A percentile compares a stretch with the other conserved stretches of the same genome.
Conservation (phyloP, 2,329 filamentous ascomycete genomes). For the Cercospora berteroae region DNA sequence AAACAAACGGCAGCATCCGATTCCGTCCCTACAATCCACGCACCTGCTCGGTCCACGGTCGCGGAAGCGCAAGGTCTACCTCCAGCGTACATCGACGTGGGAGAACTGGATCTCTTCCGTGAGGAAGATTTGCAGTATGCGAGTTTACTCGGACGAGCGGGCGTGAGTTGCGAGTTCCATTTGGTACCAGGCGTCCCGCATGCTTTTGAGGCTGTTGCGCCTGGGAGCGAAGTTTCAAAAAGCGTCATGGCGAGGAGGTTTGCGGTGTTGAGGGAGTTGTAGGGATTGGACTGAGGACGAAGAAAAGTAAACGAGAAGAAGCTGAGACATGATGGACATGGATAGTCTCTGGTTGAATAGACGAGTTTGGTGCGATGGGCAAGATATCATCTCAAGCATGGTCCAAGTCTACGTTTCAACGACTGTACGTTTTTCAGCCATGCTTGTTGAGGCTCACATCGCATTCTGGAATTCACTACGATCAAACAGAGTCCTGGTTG, state of each 20-base stretch:
- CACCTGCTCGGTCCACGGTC: conserved; percentile 38
- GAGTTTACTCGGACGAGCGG: conserved; percentile 41
- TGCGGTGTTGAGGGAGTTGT: conserved; percentile 4
- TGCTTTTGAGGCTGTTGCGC: conserved; percentile 39
- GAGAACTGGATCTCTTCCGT: conserved; percentile 47
- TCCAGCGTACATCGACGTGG: conserved; percentile 47
- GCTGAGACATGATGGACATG: background rate
- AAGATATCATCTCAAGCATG: no score
- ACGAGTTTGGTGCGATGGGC: no score
- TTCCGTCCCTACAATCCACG: conserved; percentile 38
- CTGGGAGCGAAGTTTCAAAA: conserved; percentile 16
- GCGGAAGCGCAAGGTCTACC: conserved; percentile 43
- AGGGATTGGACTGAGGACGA: background rate
- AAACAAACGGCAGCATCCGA: conserved; percentile 35
- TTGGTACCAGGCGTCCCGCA: conserved; percentile 47
- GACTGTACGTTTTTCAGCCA: no score
- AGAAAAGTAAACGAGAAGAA: background rate
- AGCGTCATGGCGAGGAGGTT: conserved; percentile 7
- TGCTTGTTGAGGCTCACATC: no score
- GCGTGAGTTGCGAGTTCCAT: conserved; percentile 47
- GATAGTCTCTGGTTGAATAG: no score
- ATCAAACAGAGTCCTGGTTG: no score
- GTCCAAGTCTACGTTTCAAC: no score
- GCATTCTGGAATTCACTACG: no score
- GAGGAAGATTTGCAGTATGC: conserved; percentile 46